Evolutionary conservation across 345 rosid genomes (phyloP).

Genomic region (Dovyalis caffra): DNA sequence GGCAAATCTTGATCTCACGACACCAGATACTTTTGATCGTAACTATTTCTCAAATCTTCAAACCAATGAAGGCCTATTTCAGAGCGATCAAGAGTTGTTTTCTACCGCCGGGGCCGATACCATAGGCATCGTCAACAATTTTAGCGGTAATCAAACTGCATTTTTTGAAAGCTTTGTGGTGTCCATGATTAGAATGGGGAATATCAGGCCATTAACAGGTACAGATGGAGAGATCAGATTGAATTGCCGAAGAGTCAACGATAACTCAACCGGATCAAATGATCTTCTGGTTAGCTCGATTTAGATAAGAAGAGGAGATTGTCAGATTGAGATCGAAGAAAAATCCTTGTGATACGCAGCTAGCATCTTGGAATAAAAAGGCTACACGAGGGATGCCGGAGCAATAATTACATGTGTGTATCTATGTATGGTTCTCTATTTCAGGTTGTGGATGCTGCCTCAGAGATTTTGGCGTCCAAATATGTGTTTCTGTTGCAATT

Average conservation of each 20-base stretch:
- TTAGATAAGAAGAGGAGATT: not conserved
- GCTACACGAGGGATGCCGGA: too few species aligned
- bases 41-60: slow-evolving; percentile 53
- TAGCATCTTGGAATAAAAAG: too few species aligned
- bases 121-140: slow-evolving; percentile 38
- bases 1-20: slow-evolving; percentile 42
- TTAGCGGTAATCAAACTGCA: slow-evolving; percentile 38
- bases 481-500: too few species aligned
- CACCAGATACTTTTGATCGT: slow-evolving; percentile 50
- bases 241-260: slow-evolving; percentile 50
- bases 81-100: slow-evolving; percentile 58
- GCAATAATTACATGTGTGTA: too few species aligned
- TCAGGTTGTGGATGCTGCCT: too few species aligned
- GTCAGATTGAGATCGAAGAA: too few species aligned
- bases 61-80: slow-evolving; percentile 45
- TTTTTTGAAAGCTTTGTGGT: too few species aligned
- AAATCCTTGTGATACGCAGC: too few species aligned
- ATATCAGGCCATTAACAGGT: slow-evolving; percentile 47
- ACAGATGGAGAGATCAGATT: slow-evolving; percentile 52
- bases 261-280: not conserved
- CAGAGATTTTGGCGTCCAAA: too few species aligned
- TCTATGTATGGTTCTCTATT: too few species aligned
- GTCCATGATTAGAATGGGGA: slow-evolving; percentile 75
- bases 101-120: slow-evolving; percentile 51
- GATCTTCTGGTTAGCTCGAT: slow-evolving; percentile 14